A percentile compares a stretch with the other conserved stretches of the same genome.
Evolutionary conservation across 495 filamentous ascomycete genomes (phyloP).

Genomic region (Hyaloscypha bicolor): DNA sequence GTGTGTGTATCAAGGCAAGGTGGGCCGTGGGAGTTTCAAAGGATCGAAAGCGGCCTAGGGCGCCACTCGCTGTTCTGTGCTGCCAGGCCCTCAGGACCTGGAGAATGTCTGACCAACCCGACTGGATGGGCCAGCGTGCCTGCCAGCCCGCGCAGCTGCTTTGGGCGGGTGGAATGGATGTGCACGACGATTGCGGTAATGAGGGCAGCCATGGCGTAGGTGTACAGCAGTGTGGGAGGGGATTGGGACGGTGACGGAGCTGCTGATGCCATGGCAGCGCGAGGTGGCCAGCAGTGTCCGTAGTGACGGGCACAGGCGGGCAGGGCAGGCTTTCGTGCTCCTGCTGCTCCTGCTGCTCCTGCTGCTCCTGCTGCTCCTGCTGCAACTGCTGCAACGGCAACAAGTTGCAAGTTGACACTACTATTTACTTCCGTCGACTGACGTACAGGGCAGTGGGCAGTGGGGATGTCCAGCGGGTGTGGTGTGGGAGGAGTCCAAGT

Average conservation of each 20-base stretch:
- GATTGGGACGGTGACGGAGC: not conserved
- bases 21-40: not conserved
- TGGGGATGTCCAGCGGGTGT: too few species aligned
- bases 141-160: not conserved
- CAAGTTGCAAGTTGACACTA: too few species aligned
- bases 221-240: conserved; percentile 4
- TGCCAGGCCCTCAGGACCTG: not conserved
- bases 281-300: not conserved
- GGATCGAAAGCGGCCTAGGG: not conserved
- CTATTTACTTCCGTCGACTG: too few species aligned
- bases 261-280: not conserved
- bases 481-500: not conserved
- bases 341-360: not conserved
- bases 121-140: conserved; percentile 11
- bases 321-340: not conserved
- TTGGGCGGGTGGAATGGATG: conserved; percentile 7
- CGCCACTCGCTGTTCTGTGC: not conserved
- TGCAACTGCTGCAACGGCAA: too few species aligned
- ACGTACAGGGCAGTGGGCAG: too few species aligned
- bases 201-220: conserved; percentile 5
- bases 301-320: not conserved
- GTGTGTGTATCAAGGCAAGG: not conserved
- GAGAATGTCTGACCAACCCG: conserved; percentile 2
- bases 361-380: not conserved
- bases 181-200: conserved; percentile 8